Conservation (phyloP, 2,329 filamentous ascomycete genomes). For the Acarospora socialis region DNA sequence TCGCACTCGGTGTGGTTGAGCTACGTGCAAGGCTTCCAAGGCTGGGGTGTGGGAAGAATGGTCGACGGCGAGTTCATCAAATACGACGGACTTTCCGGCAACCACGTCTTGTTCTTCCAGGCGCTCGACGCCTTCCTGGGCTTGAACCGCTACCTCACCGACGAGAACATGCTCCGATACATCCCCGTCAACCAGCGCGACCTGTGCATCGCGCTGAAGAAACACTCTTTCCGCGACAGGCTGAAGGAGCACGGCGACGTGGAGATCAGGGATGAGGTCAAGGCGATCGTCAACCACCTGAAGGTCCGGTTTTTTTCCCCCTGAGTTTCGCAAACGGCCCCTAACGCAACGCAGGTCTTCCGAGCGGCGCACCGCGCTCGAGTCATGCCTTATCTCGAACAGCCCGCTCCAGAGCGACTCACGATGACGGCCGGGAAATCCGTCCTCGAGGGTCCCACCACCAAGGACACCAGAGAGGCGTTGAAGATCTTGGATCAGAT, state of each 20-base stretch:
- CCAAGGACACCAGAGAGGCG: too few species aligned
- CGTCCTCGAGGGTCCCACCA: conserved; percentile 4
- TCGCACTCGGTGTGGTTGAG: conserved; percentile 20
- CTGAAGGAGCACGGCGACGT: conserved; percentile 12
- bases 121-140: conserved; percentile 25
- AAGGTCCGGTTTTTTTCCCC: conserved; percentile 9
- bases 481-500: conserved; percentile 3
- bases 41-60: conserved; percentile 22
- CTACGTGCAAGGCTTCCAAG: conserved; percentile 24
- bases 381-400: conserved; percentile 18
- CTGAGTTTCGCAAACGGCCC: too few species aligned
- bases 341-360: conserved; percentile 16
- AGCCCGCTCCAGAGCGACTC: conserved; percentile 21
- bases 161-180: conserved; percentile 14
- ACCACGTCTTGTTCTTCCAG: conserved; percentile 23
- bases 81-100: conserved; percentile 24
- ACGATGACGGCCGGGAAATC: conserved; percentile 25
- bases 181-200: conserved; percentile 18
- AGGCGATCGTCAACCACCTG: conserved; percentile 20
- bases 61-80: conserved; percentile 17
- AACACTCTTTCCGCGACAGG: conserved; percentile 17
- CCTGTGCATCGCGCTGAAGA: conserved; percentile 15
- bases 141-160: conserved; percentile 19
- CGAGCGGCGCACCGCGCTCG: conserved; percentile 20
- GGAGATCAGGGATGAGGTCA: conserved; percentile 16